These are phyloP conservation scores for Phylloporus sp. DNA, from an alignment of 768 basidiomycete genomes.

Conservation along the genomic window DNA sequence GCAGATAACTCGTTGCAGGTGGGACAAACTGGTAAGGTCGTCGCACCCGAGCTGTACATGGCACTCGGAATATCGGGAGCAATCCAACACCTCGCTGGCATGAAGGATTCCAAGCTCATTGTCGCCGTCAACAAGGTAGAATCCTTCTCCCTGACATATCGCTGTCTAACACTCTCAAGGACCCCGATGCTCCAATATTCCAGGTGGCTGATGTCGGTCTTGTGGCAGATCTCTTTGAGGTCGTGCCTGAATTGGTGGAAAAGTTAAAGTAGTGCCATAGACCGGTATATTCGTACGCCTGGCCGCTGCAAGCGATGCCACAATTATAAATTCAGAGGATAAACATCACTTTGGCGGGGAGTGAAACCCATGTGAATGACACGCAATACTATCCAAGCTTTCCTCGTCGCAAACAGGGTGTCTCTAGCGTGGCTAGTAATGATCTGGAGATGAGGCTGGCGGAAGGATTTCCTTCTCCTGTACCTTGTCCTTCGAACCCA, in stretches of 20 bases:
- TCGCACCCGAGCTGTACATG: constrained; percentile 94
- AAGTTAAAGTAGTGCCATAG: constrained; percentile 58
- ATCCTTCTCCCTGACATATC: not conserved
- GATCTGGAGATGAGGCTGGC: constrained; percentile 3
- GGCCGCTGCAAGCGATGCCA: too few species aligned
- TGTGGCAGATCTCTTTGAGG: constrained; percentile 90
- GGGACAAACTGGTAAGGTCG: constrained; percentile 99
- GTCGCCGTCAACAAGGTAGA: constrained; percentile 94
- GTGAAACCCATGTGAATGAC: too few species aligned
- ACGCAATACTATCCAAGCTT: too few species aligned
- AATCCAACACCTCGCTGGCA: constrained; percentile 97
- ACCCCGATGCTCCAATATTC: constrained; percentile 97
- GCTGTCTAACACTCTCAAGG: constrained; percentile 44
- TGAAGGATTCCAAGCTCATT: constrained; percentile 99
- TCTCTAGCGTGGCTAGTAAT: too few species aligned
- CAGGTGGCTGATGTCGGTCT: constrained; percentile 96
- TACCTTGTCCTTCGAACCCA: constrained; percentile 2
- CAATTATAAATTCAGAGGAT: too few species aligned
- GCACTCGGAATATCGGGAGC: constrained; percentile 97
- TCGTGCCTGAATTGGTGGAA: constrained; percentile 83
- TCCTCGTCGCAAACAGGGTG: too few species aligned
- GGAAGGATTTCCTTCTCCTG: constrained; percentile 22
- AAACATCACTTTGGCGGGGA: constrained; percentile 45
- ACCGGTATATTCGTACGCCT: constrained; percentile 14
- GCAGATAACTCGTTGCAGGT: constrained; percentile 97